Conservation (phyloP, 305 asterid species). For the Fraxinus xanthoxyloides region DNA sequence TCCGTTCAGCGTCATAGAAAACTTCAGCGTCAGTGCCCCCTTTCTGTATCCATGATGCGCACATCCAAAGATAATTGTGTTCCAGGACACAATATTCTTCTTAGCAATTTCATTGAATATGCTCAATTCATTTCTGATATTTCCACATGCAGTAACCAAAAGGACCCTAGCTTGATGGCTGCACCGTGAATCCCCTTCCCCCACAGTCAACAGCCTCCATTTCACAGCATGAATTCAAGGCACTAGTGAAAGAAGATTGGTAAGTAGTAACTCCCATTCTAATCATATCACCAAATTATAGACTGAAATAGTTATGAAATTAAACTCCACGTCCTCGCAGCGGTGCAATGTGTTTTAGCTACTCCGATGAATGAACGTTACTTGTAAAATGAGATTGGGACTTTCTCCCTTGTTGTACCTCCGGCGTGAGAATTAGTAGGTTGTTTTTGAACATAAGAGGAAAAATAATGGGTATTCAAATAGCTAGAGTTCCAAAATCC, state of each 20-base stretch:
- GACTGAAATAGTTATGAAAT: no score
- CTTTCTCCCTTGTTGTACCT: no score
- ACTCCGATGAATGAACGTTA: no score
- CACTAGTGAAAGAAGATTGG: constrained; percentile 86
- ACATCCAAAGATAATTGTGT: constrained; percentile 72
- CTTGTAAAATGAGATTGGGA: no score
- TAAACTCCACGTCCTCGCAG: no score
- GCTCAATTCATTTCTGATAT: constrained; percentile 43
- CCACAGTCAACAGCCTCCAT: constrained; percentile 46
- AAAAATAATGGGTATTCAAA: no score
- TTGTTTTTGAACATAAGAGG: no score
- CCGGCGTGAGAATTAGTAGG: no score
- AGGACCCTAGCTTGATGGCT: constrained; percentile 50
- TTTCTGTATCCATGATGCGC: constrained; percentile 69
- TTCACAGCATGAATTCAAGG: constrained; percentile 63
- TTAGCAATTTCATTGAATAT: constrained; percentile 46
- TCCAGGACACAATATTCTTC: constrained; percentile 83
- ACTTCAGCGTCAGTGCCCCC: neutral
- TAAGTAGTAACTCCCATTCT: constrained; percentile 59
- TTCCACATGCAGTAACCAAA: constrained; percentile 65
- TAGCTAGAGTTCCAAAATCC: no score
- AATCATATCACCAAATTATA: constrained; percentile 37
- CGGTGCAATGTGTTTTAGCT: no score
- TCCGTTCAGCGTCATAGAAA: neutral
- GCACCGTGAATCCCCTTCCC: constrained; percentile 65